Percentiles rank a stretch among this genome's conserved stretches.
Conservation (phyloP, 768 basidiomycete genomes). For the Baorangia bicolor region DNA sequence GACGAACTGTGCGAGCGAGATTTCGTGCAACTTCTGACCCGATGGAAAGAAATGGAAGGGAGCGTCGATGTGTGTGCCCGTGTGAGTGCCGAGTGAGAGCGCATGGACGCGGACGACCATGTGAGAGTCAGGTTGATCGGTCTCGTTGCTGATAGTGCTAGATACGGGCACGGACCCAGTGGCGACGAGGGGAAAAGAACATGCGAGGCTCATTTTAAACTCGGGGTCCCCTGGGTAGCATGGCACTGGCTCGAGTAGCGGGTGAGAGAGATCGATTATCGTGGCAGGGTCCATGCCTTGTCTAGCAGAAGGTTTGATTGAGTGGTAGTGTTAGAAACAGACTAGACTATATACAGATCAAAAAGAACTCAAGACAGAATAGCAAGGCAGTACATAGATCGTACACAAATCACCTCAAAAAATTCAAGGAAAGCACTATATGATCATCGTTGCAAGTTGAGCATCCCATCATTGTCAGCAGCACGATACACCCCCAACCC, state of each 20-base stretch:
- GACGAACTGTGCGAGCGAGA: conserved; percentile 53
- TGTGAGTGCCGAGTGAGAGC: conserved; percentile 63
- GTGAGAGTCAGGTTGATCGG: background rate
- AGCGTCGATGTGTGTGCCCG: conserved; percentile 79
- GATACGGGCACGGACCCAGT: background rate
- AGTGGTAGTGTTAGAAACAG: background rate
- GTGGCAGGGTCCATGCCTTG: conserved; percentile 13
- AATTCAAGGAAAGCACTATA: background rate
- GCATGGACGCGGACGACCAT: conserved; percentile 28
- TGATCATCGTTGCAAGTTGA: background rate
- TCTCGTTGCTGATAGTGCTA: conserved; percentile 17
- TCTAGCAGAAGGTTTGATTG: background rate
- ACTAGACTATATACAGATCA: too few species aligned
- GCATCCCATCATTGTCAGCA: background rate
- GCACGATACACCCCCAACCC: too few species aligned
- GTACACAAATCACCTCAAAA: background rate
- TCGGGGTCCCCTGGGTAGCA: conserved; percentile 31
- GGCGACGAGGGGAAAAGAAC: conserved; percentile 12
- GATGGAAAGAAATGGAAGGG: conserved; percentile 67
- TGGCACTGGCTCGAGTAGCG: conserved; percentile 19
- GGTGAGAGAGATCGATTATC: conserved; percentile 30
- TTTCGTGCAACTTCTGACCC: conserved; percentile 56
- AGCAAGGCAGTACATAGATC: background rate
- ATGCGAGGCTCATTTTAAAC: conserved; percentile 24
- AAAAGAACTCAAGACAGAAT: too few species aligned